Base-by-base conservation (phyloP, 495 filamentous ascomycete genomes). In the Hyaloscypha variabilis region DNA sequence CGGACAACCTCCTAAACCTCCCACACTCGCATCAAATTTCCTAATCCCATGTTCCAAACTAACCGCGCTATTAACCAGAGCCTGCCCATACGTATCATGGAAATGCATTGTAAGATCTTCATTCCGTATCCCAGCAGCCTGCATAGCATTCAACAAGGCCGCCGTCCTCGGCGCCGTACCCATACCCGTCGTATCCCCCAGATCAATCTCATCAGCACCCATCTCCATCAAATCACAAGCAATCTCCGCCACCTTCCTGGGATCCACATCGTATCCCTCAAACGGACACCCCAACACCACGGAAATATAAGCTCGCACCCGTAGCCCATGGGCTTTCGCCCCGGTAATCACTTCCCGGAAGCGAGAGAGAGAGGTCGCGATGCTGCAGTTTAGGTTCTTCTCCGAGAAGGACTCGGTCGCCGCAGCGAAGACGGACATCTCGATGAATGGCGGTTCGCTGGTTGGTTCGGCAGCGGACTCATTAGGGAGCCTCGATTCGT, bases 121-220 rank as follows among this genome's bases (percentile, higher is more conserved):
- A 39, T 83, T 89, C 51, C 87, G 81, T 54, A 98, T 88, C 0
- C 93, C 92, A 4, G 92, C 91, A 5, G 87, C 86, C 25, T 82
- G 80, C 71, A 97, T 81, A 23, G 91, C 86, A 60, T 82, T 79
- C 63, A 96, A 76, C 49, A 96, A 81, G 71, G 88, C 84, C 70
- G 84, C 81, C 0, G 91, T 95, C 25, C 89, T 82, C 1, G 93
- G 91, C 24, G 89, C 92, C 0, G 95, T 98, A 6, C 96, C 95
- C 91, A 97, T 97, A 8, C 95, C 95, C 1, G 95, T 98, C 0
- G 95, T 99, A 71, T 99, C 95, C 0, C 92, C 95, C 5, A 99
- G 86, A 8, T 90, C 90, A 49, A 99, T 94, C 77, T 97, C 93
- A 71, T 97, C 93, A 3, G 91, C 94, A 23, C 95, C 95, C 92